Conservation (phyloP, 2,329 filamentous ascomycete genomes). For the Ceratocystis lukuohia region DNA sequence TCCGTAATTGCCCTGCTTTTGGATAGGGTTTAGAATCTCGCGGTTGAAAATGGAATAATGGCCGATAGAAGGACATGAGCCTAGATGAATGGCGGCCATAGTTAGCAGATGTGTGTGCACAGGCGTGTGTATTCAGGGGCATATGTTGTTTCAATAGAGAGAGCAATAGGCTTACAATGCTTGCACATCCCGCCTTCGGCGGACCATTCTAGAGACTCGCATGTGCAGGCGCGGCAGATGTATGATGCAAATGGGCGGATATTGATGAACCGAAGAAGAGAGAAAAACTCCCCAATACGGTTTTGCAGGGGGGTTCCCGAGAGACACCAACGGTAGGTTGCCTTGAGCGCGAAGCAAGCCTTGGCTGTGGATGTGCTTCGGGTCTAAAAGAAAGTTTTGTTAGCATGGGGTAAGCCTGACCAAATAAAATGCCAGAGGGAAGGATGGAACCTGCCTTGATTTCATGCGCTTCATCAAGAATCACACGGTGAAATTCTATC, state of each 20-base stretch:
- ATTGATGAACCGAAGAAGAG: constrained; percentile 80
- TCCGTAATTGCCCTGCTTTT: constrained; percentile 45
- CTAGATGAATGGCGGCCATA: neutral
- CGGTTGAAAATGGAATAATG: constrained; percentile 66
- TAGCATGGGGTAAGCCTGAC: neutral
- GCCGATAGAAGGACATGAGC: constrained; percentile 30
- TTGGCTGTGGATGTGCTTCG: constrained; percentile 84
- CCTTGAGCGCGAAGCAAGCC: constrained; percentile 83
- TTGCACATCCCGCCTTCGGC: constrained; percentile 59
- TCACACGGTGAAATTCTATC: constrained; percentile 77
- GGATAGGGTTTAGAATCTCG: constrained; percentile 77
- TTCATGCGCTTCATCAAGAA: constrained; percentile 89
- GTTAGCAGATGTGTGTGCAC: neutral
- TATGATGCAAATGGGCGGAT: constrained; percentile 83
- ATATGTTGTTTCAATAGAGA: neutral
- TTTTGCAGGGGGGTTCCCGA: constrained; percentile 94
- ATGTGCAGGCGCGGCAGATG: constrained; percentile 77
- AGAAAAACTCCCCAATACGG: constrained; percentile 94
- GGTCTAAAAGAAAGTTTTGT: constrained; percentile 33
- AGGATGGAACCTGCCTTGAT: constrained; percentile 51
- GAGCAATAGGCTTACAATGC: constrained; percentile 43
- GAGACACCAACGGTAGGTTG: constrained; percentile 86
- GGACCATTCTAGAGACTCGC: constrained; percentile 70
- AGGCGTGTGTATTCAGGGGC: neutral
- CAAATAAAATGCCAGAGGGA: neutral